Evolutionary conservation across 129 eudicot species (phyloP).

Genomic region (Daucus carota): DNA sequence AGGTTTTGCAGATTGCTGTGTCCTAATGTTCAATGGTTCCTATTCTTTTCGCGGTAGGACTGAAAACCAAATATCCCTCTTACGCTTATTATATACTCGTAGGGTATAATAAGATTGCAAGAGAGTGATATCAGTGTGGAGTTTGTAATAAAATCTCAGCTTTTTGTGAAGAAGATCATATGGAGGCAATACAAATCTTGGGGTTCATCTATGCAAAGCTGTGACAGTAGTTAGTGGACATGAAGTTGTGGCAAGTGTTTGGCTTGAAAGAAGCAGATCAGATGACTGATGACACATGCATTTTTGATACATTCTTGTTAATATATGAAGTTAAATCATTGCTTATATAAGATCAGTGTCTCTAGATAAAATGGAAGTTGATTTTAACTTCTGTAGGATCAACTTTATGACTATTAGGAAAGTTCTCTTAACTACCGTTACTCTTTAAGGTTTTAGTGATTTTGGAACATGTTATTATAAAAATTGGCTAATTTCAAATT

Average conservation of each 20-base stretch:
- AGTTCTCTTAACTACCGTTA: too few relatives aligned
- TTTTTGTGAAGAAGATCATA: neutral
- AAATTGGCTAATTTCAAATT: too few relatives aligned
- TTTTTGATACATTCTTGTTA: neutral
- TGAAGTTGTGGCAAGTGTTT: neutral
- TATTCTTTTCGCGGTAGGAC: too few relatives aligned
- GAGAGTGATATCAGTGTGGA: neutral
- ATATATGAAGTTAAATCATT: too few relatives aligned
- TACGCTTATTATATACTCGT: too few relatives aligned
- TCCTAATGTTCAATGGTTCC: constrained; percentile 9
- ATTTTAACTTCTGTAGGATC: neutral
- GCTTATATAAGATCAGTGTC: neutral
- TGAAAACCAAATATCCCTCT: too few relatives aligned
- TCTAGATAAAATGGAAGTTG: neutral
- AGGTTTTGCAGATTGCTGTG: constrained; percentile 52
- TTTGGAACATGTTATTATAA: too few relatives aligned
- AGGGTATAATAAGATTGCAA: too few relatives aligned
- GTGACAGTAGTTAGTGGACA: neutral
- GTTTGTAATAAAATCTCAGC: neutral
- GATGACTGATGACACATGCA: too few relatives aligned
- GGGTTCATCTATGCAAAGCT: neutral
- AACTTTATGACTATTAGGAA: neutral
- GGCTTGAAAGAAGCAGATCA: neutral
- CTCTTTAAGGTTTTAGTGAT: too few relatives aligned
- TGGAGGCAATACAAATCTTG: neutral